Evolutionary conservation across 1,284 basidiomycete species (phyloP), one percentile per base, ranked within the genome.

Genomic region (Trichosporon coremiiforme): DNA sequence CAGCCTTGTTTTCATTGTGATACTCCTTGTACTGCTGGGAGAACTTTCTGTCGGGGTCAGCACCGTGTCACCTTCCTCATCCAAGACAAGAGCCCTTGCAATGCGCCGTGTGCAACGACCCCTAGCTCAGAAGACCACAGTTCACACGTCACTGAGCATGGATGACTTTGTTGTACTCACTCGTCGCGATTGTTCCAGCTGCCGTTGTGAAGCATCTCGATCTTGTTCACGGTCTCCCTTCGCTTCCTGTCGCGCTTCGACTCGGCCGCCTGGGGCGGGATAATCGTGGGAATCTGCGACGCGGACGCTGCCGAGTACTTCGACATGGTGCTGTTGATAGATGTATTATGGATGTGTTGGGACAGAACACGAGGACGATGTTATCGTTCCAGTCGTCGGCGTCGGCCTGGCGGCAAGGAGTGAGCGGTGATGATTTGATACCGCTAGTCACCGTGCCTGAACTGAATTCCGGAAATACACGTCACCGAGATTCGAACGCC

Each of bases 211-310:
- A 85, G 78, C 36, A 83, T 76, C 74, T 85, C 83, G 31, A 87
- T 84, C 74, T 85, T 84, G 71, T 86, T 85, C 67, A 85, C 82
- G 64, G 85, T 85, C 71, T 86, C 85, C 35, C 85, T 74, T 57
- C 85, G 74, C 73, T 85, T 85, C 75, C 84, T 82, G 74, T 86
- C 85, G n/a, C 85, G 79, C 75, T 86, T 86, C 64, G 78, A 82
- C 74, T 84, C 82, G 5, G 76, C 67, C 47, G 75, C 72, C 68
- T 78, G 77, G 0, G 80, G 79, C 7, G 79, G 79, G 17, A 82
- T 71, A 60, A 81, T 78, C 31, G 72, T 78, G 15, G 78, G 78
- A 3, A 74, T 66, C n/a, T 65, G 57, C 33, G 67, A 62, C 2
- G 71, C 67, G 8, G 73, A 68, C 1, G 66, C 68, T 29, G 36